Evolutionary conservation across 2,329 filamentous ascomycete species (phyloP), one percentile per base, ranked within the genome.

Genomic region (Colletotrichum liaoningense): DNA sequence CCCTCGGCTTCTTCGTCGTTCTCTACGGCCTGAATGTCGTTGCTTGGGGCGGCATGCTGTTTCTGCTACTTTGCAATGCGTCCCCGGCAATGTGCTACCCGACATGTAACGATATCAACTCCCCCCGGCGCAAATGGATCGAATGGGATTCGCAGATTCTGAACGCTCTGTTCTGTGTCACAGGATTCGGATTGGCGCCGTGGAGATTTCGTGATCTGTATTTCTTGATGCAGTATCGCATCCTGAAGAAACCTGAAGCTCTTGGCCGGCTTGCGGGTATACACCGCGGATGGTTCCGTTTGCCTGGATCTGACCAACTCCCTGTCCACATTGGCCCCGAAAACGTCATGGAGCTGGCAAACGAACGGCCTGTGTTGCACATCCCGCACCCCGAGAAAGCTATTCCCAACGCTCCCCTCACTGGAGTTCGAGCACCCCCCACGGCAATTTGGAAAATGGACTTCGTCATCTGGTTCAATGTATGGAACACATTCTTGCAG

Each of bases 41-140:
- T 11, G 95, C 93, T 0, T 97, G 95, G 95, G 95, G 95, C 64
- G 94, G 93, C 71, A 97, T 97, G 95, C 87, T 97, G 42, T 97
- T 97, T 83, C 85, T 97, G 22, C 86, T 98, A 2, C 90, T 97
- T 30, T 93, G 92, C 85, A 94, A 95, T 78, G 94, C 88, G 69
- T 86, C 90, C 2, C 92, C 92, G 7, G 90, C 90, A 73, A 95
- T 95, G 93, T 95, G 94, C 85, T 80, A 87, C 77, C 92, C 88
- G 0, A 85, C 85, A 46, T 96, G 94, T 84, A 88, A 94, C 79
- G 87, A 93, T 76, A 92, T 94, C 79, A 86, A 94, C 78, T 95
- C 93, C 0, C 91, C 94, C 2, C 90, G 94, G n/a, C 87, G 93
- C 24, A 92, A 92, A 73, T 97, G 95, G 95, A 90, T 98, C 76